These are phyloP conservation scores for Talaromyces sp. DNA, from an alignment of 2,329 filamentous ascomycete species.

Conservation along the genomic window DNA sequence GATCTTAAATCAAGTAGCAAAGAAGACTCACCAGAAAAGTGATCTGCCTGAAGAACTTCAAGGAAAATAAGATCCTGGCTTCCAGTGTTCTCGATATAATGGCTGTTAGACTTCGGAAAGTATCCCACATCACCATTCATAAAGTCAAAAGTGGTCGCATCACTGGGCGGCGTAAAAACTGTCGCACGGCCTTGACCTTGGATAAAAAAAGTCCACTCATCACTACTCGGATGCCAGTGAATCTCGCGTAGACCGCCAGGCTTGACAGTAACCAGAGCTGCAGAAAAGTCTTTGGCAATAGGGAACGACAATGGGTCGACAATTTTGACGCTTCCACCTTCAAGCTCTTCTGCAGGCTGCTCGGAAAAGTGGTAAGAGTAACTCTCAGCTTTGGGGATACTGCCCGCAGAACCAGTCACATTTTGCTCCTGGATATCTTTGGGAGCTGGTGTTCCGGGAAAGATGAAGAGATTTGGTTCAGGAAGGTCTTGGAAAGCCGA, in stretches of 20 bases:
- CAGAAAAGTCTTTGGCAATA: constrained; percentile 66
- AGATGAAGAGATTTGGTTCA: constrained; percentile 67
- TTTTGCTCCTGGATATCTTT: constrained; percentile 61
- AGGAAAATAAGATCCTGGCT: constrained; percentile 71
- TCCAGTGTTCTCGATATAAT: constrained; percentile 74
- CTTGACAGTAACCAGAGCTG: constrained; percentile 65
- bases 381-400: constrained; percentile 58
- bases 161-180: constrained; percentile 65
- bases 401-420: constrained; percentile 55
- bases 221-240: constrained; percentile 76
- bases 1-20: neutral
- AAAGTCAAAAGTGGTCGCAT: constrained; percentile 71
- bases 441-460: constrained; percentile 61
- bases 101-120: constrained; percentile 70
- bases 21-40: constrained; percentile 48
- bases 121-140: constrained; percentile 70
- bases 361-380: constrained; percentile 70
- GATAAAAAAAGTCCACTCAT: constrained; percentile 80
- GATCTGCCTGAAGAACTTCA: constrained; percentile 67
- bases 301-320: constrained; percentile 72
- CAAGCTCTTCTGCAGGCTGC: constrained; percentile 60
- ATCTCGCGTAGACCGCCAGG: constrained; percentile 71
- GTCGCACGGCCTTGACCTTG: constrained; percentile 66
- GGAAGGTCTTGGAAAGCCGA: constrained; percentile 59
- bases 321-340: constrained; percentile 68